phyloP scores from a whole-genome alignment of 495 filamentous ascomycete genomes.

The Aspergillus egyptiacus region DNA sequence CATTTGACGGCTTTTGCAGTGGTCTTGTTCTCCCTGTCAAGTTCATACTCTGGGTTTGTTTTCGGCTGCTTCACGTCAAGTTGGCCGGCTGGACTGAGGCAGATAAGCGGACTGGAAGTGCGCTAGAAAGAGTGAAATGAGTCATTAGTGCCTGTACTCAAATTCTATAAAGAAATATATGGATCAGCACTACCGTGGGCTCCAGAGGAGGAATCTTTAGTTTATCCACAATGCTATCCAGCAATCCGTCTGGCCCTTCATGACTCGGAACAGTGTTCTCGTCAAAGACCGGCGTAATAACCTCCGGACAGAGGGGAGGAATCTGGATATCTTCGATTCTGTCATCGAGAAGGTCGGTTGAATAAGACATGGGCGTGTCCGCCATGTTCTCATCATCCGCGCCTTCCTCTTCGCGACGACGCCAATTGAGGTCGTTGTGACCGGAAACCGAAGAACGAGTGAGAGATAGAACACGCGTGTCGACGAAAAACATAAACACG shows the following conservation, averaged over 20 bases:
- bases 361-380: not conserved
- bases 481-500: not conserved
- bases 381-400: not conserved
- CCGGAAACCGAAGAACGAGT: not conserved
- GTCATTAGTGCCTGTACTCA: not conserved
- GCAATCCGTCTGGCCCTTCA: not conserved
- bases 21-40: not conserved
- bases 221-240: not conserved
- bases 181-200: not conserved
- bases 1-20: conserved; percentile 12
- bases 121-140: not conserved
- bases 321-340: conserved; percentile 13
- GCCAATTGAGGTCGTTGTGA: not conserved
- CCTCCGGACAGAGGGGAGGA: conserved; percentile 2
- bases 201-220: conserved; percentile 1
- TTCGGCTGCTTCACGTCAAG: not conserved
- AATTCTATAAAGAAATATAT: not conserved
- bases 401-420: not conserved
- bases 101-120: not conserved
- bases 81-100: not conserved
- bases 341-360: conserved; percentile 9
- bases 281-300: not conserved
- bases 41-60: not conserved
- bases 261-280: not conserved
- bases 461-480: not conserved